These are phyloP conservation scores for Raffaelea albimanens DNA, from an alignment of 2,329 filamentous ascomycete species.

Conservation along the genomic window DNA sequence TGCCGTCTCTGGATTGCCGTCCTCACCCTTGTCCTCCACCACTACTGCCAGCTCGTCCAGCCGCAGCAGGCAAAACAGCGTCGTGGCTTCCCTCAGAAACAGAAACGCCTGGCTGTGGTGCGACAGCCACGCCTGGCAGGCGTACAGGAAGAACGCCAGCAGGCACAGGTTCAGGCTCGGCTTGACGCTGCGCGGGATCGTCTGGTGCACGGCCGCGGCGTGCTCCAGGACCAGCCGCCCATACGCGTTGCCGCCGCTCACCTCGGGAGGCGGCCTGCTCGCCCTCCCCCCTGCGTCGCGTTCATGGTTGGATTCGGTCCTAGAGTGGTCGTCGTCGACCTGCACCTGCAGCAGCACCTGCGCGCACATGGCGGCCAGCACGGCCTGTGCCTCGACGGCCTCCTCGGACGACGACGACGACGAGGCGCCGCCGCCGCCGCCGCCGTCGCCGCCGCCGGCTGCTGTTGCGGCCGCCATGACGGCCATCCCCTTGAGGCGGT, in stretches of 20 bases:
- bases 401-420: not conserved
- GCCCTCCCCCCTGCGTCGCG: too few species aligned
- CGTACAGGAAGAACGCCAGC: constrained; percentile 33
- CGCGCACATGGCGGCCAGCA: not conserved
- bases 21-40: too few species aligned
- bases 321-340: constrained; percentile 18
- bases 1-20: too few species aligned
- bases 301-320: too few species aligned
- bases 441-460: too few species aligned
- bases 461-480: too few species aligned
- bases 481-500: not conserved
- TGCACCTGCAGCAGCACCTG: not conserved
- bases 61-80: constrained; percentile 17
- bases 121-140: constrained; percentile 30
- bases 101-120: constrained; percentile 34
- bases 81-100: constrained; percentile 33
- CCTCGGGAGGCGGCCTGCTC: too few species aligned
- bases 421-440: too few species aligned
- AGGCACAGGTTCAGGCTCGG: constrained; percentile 30
- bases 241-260: too few species aligned
- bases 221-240: too few species aligned
- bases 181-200: constrained; percentile 27
- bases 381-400: not conserved
- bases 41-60: constrained; percentile 13
- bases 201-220: constrained; percentile 7